Evolutionary conservation across 805 yeast genomes (phyloP), one percentile per base, ranked within the genome.

Genomic region (Ogataea trehalophila): DNA sequence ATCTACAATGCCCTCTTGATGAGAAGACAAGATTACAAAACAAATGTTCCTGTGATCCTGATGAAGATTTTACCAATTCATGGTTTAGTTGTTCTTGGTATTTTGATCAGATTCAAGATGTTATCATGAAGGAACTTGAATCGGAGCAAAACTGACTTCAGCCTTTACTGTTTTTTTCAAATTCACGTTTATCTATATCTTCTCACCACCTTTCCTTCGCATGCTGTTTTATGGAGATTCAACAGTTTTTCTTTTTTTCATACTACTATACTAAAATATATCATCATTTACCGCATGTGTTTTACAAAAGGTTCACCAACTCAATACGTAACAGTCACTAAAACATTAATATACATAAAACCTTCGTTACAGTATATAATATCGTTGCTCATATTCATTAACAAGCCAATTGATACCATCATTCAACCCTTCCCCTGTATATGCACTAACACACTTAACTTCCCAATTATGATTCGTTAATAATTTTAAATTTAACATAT

Each of bases 1-100:
- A 82, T 75, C 67, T 76, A 54, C 81, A 82, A 81, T 86, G 95
- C 73, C 96, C 96, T 1, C 68, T 78, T 44, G 80, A 83, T 56
- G 70, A 73, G 41, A 67, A 67, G n/a, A 69, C 76, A 31, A 75
- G 88, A 59, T 49, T 66, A 41, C 65, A 72, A 39, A 72, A 77
- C 53, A 80, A 73, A 58, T 89, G 97, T 72, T 73, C 79, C 36
- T 89, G 97, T 68, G 72, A 84, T 56, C 83, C 84, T 42, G 64
- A 69, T 9, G 74, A 78, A 11, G 95, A 86, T 67, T 83, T 86
- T 68, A 81, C 91, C 15, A 81, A 85, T 80, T 45, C 49, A 33
- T 61, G 60, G 62, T 63, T 44, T 47, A 61, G 65, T 40, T 65
- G 69, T 65, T 81, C 63, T 20, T 53, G 63, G 61, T 55, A 39